A percentile compares a stretch with the other conserved stretches of the same genome.
Evolutionary conservation across 352 stramenopile genomes (phyloP).

Genomic region (Elongisporangium prolatum): DNA sequence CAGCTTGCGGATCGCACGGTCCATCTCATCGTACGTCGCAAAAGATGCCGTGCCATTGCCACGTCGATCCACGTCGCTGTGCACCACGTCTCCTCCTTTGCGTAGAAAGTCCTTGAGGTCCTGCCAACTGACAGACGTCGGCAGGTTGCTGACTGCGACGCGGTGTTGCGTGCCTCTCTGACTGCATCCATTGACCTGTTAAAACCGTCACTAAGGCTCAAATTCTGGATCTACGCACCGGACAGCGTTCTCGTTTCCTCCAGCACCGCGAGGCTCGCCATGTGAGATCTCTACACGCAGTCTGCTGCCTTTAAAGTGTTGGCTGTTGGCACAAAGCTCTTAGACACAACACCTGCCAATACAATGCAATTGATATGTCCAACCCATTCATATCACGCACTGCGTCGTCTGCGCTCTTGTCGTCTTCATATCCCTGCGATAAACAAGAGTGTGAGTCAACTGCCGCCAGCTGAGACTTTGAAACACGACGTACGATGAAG

Average conservation of each 20-base stretch:
- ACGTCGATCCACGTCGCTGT: constrained; percentile 60
- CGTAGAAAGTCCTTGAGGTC: constrained; percentile 70
- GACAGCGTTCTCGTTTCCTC: constrained; percentile 4
- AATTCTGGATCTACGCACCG: constrained; percentile 9
- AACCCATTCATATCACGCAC: constrained; percentile 59
- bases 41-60: constrained; percentile 65
- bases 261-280: constrained; percentile 5
- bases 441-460: background rate
- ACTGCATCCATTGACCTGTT: constrained; percentile 9
- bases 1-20: constrained; percentile 46
- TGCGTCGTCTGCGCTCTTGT: constrained; percentile 48
- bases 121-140: constrained; percentile 39
- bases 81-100: constrained; percentile 51
- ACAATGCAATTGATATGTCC: background rate
- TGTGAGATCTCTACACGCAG: constrained; percentile 58
- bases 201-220: constrained; percentile 3
- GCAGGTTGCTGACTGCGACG: constrained; percentile 39
- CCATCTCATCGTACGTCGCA: constrained; percentile 50
- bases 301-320: constrained; percentile 23
- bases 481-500: constrained; percentile 43
- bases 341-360: background rate
- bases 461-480: background rate
- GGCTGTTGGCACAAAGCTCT: background rate
- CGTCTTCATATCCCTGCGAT: constrained; percentile 52
- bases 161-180: constrained; percentile 48